Evolutionary conservation across 1,284 basidiomycete species (phyloP).

Genomic region (Pseudozyma sp.): DNA sequence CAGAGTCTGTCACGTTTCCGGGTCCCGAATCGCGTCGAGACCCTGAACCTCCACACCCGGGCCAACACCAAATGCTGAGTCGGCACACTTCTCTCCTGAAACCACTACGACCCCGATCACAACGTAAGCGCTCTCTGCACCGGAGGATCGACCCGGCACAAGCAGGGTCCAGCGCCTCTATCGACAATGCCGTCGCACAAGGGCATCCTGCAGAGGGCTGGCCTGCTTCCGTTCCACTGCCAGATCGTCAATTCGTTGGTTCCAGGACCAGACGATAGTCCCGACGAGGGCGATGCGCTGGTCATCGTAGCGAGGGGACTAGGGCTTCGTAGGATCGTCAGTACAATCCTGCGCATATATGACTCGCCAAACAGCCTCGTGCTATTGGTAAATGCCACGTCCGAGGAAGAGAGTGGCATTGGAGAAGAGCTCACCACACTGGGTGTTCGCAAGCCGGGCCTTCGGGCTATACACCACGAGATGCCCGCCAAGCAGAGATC

Average conservation of each 20-base stretch:
- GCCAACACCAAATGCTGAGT: too few relatives aligned
- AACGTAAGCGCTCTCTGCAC: too few relatives aligned
- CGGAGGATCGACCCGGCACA: background rate
- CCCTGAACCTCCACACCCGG: too few relatives aligned
- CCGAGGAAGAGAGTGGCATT: constrained; percentile 88
- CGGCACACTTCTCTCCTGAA: too few relatives aligned
- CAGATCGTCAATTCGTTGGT: constrained; percentile 60
- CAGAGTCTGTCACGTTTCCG: too few relatives aligned
- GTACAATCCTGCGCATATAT: constrained; percentile 77
- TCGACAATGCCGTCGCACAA: constrained; percentile 22
- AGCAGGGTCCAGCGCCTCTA: constrained; percentile 8
- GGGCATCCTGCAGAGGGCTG: constrained; percentile 30
- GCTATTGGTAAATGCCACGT: constrained; percentile 81
- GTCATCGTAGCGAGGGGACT: constrained; percentile 63
- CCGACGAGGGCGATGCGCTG: constrained; percentile 71
- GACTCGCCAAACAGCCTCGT: constrained; percentile 87
- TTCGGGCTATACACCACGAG: constrained; percentile 87
- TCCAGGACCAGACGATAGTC: constrained; percentile 52
- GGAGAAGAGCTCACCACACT: constrained; percentile 92
- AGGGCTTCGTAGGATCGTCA: constrained; percentile 62
- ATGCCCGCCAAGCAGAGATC: constrained; percentile 83
- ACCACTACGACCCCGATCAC: too few relatives aligned
- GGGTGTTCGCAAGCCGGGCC: constrained; percentile 86
- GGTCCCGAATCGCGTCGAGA: too few relatives aligned
- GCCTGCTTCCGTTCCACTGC: constrained; percentile 62